phyloP scores from a whole-genome alignment of 1,284 basidiomycete genomes.

The Puccinia polysora region DNA sequence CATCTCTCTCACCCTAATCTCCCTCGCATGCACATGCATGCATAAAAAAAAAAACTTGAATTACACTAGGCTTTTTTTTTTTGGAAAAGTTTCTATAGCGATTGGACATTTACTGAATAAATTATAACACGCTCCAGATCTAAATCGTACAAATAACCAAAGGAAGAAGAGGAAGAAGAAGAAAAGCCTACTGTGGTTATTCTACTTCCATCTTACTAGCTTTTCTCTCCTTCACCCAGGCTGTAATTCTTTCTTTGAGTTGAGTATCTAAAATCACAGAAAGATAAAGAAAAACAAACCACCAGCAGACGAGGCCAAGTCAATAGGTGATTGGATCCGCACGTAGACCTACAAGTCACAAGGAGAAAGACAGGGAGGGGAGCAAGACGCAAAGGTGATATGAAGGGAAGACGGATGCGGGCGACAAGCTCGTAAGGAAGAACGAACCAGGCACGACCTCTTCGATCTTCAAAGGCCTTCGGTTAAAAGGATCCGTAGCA shows the following conservation, averaged over 20 bases:
- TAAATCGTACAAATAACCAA: neutral
- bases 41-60: neutral
- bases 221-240: conserved; percentile 34
- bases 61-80: neutral
- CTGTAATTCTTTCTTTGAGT: conserved; percentile 27
- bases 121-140: neutral
- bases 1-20: too few relatives aligned
- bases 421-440: too few relatives aligned
- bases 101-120: neutral
- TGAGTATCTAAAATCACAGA: conserved; percentile 25
- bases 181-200: neutral
- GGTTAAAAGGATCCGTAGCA: conserved; percentile 83
- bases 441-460: conserved; percentile 49
- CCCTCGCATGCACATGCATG: neutral
- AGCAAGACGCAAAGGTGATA: too few relatives aligned
- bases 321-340: neutral
- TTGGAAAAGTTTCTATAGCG: too few relatives aligned
- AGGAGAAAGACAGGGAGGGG: neutral
- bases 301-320: neutral
- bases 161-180: neutral
- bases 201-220: neutral
- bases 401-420: neutral
- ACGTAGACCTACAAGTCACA: neutral
- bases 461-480: conserved; percentile 60
- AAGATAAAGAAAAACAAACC: neutral